Base-by-base conservation (phyloP, 441 rosid genomes). In the Populus hybrid region DNA sequence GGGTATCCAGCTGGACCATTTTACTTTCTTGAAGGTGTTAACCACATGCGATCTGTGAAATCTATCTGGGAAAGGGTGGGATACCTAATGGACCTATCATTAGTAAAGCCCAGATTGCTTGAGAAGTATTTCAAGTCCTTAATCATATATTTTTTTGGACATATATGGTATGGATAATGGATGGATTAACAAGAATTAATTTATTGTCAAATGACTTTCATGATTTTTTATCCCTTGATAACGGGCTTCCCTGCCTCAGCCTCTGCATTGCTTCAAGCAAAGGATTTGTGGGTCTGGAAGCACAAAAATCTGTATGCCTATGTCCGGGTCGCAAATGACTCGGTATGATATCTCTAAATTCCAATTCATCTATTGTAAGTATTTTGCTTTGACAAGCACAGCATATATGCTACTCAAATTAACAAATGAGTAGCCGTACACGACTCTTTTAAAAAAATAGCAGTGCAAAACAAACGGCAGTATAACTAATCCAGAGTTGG, bases 111-210 rank as follows among this genome's bases (percentile, higher is more conserved):
- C 20, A 42, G 64, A 42, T 50, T 75, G 65, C 61, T 36, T 24
- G 18, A 72, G 38, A 14, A 68, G 32, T 11, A 69, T 70, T 64
- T 78, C 74, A 38, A 75, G 11, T 23, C 11, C 69, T 72, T 42
- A 76, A 76, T 82, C 78, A 82, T 76, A 6, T 59, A 34, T 72
- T 26, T 73, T 61, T 40, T n/a, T 38, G 0, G 3, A 38, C 42
- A 10, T 38, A 9, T 9, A 1, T 23, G 40, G 63, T 46, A 32
- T 23, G 4, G 0, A 6, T 21, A 7, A 21, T 36, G 8, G 35
- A 21, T 36, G 38, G 26, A 28, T 12, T 23, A 14, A 12, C 50
- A 54, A 38, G 24, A 16, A 14, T 54, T 46, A 4, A 7, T n/a
- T 59, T 59, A 59, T 59, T n/a, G 14, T 21, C 28, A 21, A 10